These are phyloP conservation scores for Penicillium paxilli DNA, from an alignment of 495 filamentous ascomycete species.

Conservation along the genomic window DNA sequence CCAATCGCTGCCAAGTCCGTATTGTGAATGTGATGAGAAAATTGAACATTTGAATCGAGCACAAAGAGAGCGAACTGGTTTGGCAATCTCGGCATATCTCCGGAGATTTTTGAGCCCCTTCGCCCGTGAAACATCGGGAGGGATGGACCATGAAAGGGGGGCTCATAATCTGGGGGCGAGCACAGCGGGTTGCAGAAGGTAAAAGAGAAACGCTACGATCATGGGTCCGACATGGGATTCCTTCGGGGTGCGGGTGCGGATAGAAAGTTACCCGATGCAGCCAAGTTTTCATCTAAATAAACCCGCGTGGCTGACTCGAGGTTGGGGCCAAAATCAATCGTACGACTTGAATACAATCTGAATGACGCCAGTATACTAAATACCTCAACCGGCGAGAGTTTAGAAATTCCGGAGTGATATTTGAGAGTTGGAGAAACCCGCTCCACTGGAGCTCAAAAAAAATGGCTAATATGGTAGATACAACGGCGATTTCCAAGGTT, in stretches of 20 bases:
- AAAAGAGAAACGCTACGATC: not conserved
- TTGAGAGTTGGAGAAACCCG: not conserved
- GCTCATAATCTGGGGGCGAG: not conserved
- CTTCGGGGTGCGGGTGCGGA: no score
- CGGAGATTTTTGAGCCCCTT: not conserved
- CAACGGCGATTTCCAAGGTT: not conserved
- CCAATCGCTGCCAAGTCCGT: no score
- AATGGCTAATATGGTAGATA: not conserved
- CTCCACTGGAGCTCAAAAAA: not conserved
- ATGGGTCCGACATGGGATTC: not conserved
- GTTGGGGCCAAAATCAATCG: not conserved
- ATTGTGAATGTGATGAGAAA: no score
- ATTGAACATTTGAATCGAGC: no score
- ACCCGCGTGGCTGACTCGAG: not conserved
- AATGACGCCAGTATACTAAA: no score
- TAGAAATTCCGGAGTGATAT: not conserved
- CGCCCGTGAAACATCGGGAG: not conserved
- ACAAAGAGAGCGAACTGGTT: not conserved
- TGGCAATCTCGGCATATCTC: not conserved
- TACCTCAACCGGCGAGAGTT: not conserved
- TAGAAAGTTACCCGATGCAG: not conserved
- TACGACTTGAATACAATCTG: not conserved
- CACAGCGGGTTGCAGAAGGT: not conserved
- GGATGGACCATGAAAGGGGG: no score
- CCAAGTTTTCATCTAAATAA: not conserved